Percentiles rank a stretch among this genome's conserved stretches.
phyloP scores from a whole-genome alignment of 176 grass and related monocot genomes.

The Panicum miliaceum region DNA sequence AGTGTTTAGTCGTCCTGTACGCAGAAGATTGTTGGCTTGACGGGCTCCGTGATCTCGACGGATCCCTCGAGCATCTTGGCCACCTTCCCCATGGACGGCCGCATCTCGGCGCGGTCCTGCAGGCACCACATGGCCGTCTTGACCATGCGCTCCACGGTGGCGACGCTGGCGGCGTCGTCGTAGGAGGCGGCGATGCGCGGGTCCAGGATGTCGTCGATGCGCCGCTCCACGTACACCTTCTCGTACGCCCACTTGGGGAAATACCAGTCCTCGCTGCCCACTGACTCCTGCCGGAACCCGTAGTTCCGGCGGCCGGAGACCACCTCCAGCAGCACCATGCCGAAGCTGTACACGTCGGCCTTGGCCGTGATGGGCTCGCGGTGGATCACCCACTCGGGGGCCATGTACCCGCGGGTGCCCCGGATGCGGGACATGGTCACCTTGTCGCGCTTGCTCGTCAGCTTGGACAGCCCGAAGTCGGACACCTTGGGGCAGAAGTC shows the following conservation, averaged over 20 bases:
- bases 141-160: conserved; percentile 85
- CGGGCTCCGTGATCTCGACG: conserved; percentile 84
- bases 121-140: conserved; percentile 98
- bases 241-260: conserved; percentile 93
- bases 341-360: conserved; percentile 94
- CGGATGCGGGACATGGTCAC: conserved; percentile 89
- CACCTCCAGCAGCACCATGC: conserved; percentile 96
- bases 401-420: conserved; percentile 88
- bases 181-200: conserved; percentile 55
- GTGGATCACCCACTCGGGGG: conserved; percentile 93
- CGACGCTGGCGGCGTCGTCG: conserved; percentile 49
- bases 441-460: conserved; percentile 90
- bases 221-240: conserved; percentile 82
- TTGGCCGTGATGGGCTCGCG: conserved; percentile 95
- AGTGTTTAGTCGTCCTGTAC: conserved; percentile 65
- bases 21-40: conserved; percentile 86
- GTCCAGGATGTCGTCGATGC: conserved; percentile 82
- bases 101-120: conserved; percentile 84
- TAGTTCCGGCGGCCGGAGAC: conserved; percentile 80
- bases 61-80: conserved; percentile 95
- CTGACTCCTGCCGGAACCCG: conserved; percentile 68
- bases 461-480: conserved; percentile 80
- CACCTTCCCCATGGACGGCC: conserved; percentile 95
- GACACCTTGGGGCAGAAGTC: conserved; percentile 96
- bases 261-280: conserved; percentile 93